phyloP scores from a whole-genome alignment of 495 filamentous ascomycete genomes.

The Rhypophila decipiens region DNA sequence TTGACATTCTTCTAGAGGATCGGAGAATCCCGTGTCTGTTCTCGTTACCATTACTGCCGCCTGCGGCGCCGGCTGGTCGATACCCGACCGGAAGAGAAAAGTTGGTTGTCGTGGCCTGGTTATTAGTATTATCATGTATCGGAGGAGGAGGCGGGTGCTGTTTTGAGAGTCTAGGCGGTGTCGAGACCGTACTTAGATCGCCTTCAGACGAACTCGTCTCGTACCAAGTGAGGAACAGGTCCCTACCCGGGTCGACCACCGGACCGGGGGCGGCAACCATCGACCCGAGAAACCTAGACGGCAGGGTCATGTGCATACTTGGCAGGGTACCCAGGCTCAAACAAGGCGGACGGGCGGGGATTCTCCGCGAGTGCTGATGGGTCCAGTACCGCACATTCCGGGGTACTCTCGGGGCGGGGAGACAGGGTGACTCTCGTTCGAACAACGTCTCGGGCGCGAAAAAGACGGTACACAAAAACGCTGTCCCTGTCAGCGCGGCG shows the following conservation, averaged over 20 bases:
- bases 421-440: constrained; percentile 18
- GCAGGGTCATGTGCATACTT: constrained; percentile 20
- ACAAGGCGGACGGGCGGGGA: constrained; percentile 11
- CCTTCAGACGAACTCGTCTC: constrained; percentile 8
- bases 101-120: background rate
- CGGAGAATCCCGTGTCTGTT: too few species aligned
- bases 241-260: background rate
- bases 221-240: constrained; percentile 12
- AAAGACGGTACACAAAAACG: constrained; percentile 30
- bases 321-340: constrained; percentile 19
- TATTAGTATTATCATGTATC: background rate
- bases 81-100: background rate
- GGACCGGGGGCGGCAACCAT: background rate
- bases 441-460: constrained; percentile 53
- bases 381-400: constrained; percentile 13
- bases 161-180: constrained; percentile 4
- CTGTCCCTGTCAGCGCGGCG: constrained; percentile 29
- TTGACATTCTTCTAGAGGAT: background rate
- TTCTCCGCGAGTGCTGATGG: background rate
- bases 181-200: background rate
- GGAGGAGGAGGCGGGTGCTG: background rate
- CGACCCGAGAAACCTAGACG: constrained; percentile 14
- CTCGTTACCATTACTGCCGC: too few species aligned
- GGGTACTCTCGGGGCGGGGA: constrained; percentile 14
- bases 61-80: too few species aligned